A percentile compares a stretch with the other conserved stretches of the same genome.
Evolutionary conservation across 441 rosid species (phyloP).

Genomic region (Viola pubescens): DNA sequence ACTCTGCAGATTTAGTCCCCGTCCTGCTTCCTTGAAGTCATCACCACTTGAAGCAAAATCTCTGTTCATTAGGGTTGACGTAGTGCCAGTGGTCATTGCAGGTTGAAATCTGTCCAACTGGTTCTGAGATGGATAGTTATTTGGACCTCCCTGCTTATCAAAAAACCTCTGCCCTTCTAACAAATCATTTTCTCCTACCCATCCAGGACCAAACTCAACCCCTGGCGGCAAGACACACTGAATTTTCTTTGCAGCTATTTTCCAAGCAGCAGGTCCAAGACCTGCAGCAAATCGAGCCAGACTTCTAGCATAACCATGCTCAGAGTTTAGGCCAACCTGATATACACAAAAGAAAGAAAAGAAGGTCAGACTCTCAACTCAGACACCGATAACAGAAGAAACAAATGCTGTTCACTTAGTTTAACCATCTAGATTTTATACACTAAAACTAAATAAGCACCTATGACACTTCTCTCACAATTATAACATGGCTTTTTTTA

Average conservation of each 20-base stretch:
- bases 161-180: constrained; percentile 27
- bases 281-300: constrained; percentile 69
- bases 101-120: constrained; percentile 33
- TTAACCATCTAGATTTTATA: too few species aligned
- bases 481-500: too few species aligned
- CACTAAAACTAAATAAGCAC: too few species aligned
- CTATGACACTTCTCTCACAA: too few species aligned
- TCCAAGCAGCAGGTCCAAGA: constrained; percentile 66
- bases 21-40: constrained; percentile 24
- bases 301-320: constrained; percentile 67
- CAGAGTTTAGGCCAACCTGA: constrained; percentile 68
- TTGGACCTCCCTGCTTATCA: constrained; percentile 24
- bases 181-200: constrained; percentile 53
- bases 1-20: constrained; percentile 27
- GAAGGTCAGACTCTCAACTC: constrained; percentile 2
- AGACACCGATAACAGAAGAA: too few species aligned
- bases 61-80: constrained; percentile 24
- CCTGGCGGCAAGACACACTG: constrained; percentile 44
- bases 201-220: constrained; percentile 58
- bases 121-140: constrained; percentile 20
- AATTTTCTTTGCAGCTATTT: constrained; percentile 45
- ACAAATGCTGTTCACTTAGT: too few species aligned
- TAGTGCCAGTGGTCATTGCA: constrained; percentile 25
- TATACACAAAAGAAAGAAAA: constrained; percentile 8
- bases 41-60: constrained; percentile 23